Conservation (phyloP, 1,284 basidiomycete species). For the Papiliotrema fonsecae region DNA sequence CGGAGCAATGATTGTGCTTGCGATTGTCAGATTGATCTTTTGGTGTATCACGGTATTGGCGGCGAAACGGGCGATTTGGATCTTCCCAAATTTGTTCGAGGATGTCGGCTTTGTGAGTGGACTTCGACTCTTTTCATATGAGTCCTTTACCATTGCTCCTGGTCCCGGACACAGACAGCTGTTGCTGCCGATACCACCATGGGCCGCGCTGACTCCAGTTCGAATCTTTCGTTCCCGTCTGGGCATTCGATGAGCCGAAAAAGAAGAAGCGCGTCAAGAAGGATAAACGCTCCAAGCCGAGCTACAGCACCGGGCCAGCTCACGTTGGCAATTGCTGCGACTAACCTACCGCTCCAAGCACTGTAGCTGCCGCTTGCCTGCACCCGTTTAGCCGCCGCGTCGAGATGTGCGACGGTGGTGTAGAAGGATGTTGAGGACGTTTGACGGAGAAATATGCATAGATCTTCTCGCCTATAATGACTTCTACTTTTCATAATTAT, state of each 20-base stretch:
- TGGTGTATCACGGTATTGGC: conserved; percentile 88
- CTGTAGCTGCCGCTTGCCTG: neutral
- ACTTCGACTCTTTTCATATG: too few relatives aligned
- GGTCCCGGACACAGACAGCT: too few relatives aligned
- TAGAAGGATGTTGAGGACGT: neutral
- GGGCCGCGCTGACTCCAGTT: conserved; percentile 54
- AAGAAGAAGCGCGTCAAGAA: conserved; percentile 58
- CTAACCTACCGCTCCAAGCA: neutral
- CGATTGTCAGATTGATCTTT: conserved; percentile 87
- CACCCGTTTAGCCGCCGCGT: neutral
- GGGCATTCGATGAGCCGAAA: conserved; percentile 96
- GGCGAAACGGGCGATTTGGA: conserved; percentile 90
- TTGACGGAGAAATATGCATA: neutral
- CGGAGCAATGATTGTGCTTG: conserved; percentile 84
- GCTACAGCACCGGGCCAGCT: neutral
- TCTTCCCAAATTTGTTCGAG: conserved; percentile 97
- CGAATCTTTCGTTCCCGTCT: conserved; percentile 94
- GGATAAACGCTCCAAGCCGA: conserved; percentile 8
- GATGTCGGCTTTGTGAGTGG: conserved; percentile 94
- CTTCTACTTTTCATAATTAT: too few relatives aligned
- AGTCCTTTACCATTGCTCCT: too few relatives aligned
- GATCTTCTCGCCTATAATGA: neutral
- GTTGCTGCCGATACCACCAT: too few relatives aligned
- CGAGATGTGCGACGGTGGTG: neutral
- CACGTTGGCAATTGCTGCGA: neutral